Evolutionary conservation across 2,329 filamentous ascomycete species (phyloP), one percentile per base, ranked within the genome.

Genomic region (Erysiphe pulchra): DNA sequence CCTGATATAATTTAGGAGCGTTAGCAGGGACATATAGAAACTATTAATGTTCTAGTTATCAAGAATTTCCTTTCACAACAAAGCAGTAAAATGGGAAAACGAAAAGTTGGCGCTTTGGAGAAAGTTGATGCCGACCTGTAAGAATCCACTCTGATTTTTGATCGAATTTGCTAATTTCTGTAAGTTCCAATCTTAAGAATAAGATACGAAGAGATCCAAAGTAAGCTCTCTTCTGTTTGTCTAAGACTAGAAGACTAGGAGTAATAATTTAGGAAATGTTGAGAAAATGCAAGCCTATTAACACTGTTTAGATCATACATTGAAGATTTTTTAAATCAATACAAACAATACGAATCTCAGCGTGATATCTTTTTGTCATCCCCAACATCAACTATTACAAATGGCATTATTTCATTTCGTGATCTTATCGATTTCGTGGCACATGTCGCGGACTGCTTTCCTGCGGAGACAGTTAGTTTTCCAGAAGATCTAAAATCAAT

Each of bases 401-500:
- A 78, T 41, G 82, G 83, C 42, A 68, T 87, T 47, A 75, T 90
- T 46, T 84, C 83, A 12, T 80, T 98, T 54, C 78, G 81, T 55
- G 86, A 95, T 57, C 71, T 93, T 53, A 80, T 98, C 55, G 87
- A 95, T 57, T 81, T 98, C 55, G 77, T 95, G 54, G 77, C 86
- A 17, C 90, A 98, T 63, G 80, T 92, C 50, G 80, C 87, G 58
- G 86, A 94, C 58, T 92, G 84, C 65, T 98, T 92, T 61, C 84
- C 83, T 44, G 73, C 79, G 48, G 71, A 87, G 50, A 86, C 85
- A 1, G 68, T 68, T 45, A 67, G 70, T 10, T 95, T 94, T 53
- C 74, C 85, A 18, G 69, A 77, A 38, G 81, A 93, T 51, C 67
- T 98, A 43, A 84, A 84, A 56, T 69, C 76, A 31, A 80, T 98